Percentiles rank a stretch among this genome's conserved stretches.
These are phyloP conservation scores for Vaccinium darrowii DNA, from an alignment of 148 eudicot species.

Conservation along the genomic window DNA sequence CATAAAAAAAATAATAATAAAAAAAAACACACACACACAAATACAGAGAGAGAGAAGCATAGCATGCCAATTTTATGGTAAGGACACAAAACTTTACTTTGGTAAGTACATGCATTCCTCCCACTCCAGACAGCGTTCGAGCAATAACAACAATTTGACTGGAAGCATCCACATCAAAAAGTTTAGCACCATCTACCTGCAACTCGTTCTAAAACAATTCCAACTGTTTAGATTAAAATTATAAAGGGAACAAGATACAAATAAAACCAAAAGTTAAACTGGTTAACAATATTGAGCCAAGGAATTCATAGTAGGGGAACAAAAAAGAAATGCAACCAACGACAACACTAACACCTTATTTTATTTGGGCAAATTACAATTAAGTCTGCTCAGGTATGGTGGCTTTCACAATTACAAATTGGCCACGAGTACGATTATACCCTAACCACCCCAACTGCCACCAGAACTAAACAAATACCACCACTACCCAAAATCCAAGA, in stretches of 20 bases:
- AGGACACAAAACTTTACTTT: constrained; percentile 41
- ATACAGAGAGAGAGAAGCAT: not conserved
- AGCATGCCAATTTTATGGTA: not conserved
- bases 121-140: constrained; percentile 57
- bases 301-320: not conserved
- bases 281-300: not conserved
- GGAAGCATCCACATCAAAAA: constrained; percentile 68
- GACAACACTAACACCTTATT: not conserved
- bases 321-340: not conserved
- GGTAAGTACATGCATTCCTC: constrained; percentile 60
- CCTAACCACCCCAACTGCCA: not conserved
- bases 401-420: not conserved
- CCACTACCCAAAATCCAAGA: not conserved
- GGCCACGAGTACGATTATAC: no score
- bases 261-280: not conserved
- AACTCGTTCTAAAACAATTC: constrained; percentile 49
- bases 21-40: not conserved
- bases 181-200: constrained; percentile 64
- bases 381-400: not conserved
- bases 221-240: not conserved
- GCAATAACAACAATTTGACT: constrained; percentile 53
- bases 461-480: not conserved
- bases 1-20: not conserved
- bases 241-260: not conserved
- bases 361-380: not conserved